Evolutionary conservation across 768 basidiomycete species (phyloP).

Genomic region (Mycena maculata): DNA sequence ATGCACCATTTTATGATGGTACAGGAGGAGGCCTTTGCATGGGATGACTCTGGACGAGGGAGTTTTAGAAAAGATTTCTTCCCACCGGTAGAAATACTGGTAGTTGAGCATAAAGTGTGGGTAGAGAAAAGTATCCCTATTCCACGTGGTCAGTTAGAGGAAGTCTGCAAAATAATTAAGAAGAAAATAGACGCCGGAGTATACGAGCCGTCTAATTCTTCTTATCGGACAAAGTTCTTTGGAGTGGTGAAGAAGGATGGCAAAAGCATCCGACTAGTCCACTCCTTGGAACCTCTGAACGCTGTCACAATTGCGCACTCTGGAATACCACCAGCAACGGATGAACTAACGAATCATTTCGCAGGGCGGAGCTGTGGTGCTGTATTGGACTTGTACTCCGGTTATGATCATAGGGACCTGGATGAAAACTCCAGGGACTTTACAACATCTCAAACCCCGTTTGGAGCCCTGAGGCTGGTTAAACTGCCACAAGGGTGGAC

Average conservation of each 20-base stretch:
- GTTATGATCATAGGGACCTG: slow-evolving; percentile 43
- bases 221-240: slow-evolving; percentile 17
- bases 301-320: slow-evolving; percentile 39
- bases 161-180: too few relatives aligned
- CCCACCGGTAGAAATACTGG: too few relatives aligned
- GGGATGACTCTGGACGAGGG: too few relatives aligned
- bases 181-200: too few relatives aligned
- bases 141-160: too few relatives aligned
- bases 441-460: slow-evolving; percentile 47
- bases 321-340: slow-evolving; percentile 26
- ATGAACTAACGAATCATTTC: slow-evolving; percentile 18
- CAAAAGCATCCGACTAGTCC: slow-evolving; percentile 20
- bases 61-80: too few relatives aligned
- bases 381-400: slow-evolving; percentile 36
- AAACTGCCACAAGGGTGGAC: slow-evolving; percentile 47
- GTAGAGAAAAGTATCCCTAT: too few relatives aligned
- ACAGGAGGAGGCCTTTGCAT: too few relatives aligned
- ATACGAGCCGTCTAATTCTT: not conserved
- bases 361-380: not conserved
- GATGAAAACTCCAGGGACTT: slow-evolving; percentile 41
- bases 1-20: not conserved
- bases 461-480: slow-evolving; percentile 36
- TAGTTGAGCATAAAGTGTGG: too few relatives aligned
- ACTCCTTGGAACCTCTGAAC: slow-evolving; percentile 39
- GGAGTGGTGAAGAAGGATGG: slow-evolving; percentile 33